Conservation (phyloP, 2,329 filamentous ascomycete species). For the Aspergillus pseudoviridinutans region DNA sequence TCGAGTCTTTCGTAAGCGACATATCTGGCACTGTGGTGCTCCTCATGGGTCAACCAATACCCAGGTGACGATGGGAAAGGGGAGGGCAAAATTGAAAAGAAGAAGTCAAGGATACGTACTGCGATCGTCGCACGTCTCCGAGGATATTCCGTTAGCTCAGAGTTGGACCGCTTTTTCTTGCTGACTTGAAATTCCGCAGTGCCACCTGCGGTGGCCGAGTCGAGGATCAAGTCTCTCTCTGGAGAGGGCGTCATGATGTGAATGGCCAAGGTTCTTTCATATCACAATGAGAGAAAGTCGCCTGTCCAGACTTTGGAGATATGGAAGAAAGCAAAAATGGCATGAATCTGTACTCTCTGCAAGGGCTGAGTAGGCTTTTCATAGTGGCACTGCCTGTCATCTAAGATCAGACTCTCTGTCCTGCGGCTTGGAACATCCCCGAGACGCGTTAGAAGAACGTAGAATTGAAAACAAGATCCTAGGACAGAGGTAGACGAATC, state of each 20-base stretch:
- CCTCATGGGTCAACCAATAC: constrained; percentile 2
- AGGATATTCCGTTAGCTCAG: constrained; percentile 29
- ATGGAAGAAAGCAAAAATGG: not conserved
- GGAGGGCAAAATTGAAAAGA: constrained; percentile 1
- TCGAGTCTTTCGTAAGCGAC: constrained; percentile 72
- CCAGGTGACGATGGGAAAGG: constrained; percentile 4
- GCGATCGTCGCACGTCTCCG: constrained; percentile 33
- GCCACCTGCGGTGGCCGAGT: constrained; percentile 4
- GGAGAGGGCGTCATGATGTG: constrained; percentile 19
- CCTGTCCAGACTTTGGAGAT: not conserved
- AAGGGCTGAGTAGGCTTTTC: not conserved
- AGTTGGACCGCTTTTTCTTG: constrained; percentile 28
- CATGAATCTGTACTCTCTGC: not conserved
- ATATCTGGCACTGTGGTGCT: constrained; percentile 66
- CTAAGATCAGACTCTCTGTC: not conserved
- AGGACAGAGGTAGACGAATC: not conserved
- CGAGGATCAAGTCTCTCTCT: constrained; percentile 13
- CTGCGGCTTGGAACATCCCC: not conserved
- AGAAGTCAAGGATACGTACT: constrained; percentile 17
- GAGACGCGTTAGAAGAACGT: not conserved
- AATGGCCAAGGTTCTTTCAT: constrained; percentile 1
- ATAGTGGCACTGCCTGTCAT: not conserved
- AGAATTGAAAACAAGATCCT: not conserved
- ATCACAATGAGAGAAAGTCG: not conserved
- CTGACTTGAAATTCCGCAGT: constrained; percentile 12